A percentile compares a stretch with the other conserved stretches of the same genome.
Evolutionary conservation across 2,329 filamentous ascomycete species (phyloP).

Genomic region (Westerdykella aurantiaca): DNA sequence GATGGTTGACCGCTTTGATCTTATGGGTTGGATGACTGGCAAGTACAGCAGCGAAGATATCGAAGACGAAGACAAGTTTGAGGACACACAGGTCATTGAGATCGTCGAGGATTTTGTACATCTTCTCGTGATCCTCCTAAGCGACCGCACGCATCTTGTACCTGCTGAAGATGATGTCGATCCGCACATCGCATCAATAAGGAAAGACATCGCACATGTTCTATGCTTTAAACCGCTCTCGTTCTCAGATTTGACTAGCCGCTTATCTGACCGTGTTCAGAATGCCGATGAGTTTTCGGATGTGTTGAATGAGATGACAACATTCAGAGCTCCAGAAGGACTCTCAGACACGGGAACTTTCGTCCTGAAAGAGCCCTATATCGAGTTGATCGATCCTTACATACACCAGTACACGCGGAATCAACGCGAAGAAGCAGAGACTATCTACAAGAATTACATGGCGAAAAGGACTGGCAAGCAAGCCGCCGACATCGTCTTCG

Average conservation of each 20-base stretch:
- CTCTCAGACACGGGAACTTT: constrained; percentile 91
- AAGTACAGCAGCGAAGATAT: constrained; percentile 53
- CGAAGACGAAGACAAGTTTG: constrained; percentile 62
- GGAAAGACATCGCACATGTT: constrained; percentile 85
- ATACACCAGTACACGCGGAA: constrained; percentile 96
- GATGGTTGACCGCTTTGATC: constrained; percentile 85
- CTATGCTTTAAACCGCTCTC: constrained; percentile 94
- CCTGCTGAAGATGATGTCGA: constrained; percentile 60
- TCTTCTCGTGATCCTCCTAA: constrained; percentile 82
- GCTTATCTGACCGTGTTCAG: constrained; percentile 81
- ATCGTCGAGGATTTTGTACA: constrained; percentile 95
- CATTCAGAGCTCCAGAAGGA: constrained; percentile 84
- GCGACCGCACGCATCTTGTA: constrained; percentile 76
- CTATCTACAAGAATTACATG: constrained; percentile 78
- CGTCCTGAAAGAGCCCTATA: constrained; percentile 77
- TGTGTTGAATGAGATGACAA: constrained; percentile 80
- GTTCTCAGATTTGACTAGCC: constrained; percentile 82
- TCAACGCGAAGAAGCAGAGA: constrained; percentile 90
- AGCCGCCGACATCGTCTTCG: constrained; percentile 79
- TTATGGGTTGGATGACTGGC: constrained; percentile 81
- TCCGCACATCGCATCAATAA: constrained; percentile 65
- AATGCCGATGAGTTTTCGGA: constrained; percentile 84
- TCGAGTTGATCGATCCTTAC: constrained; percentile 89
- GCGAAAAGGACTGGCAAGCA: constrained; percentile 81
- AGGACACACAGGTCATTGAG: constrained; percentile 83